Base-by-base conservation (phyloP, 1,284 basidiomycete species). In the Apiotrichum siamense region DNA sequence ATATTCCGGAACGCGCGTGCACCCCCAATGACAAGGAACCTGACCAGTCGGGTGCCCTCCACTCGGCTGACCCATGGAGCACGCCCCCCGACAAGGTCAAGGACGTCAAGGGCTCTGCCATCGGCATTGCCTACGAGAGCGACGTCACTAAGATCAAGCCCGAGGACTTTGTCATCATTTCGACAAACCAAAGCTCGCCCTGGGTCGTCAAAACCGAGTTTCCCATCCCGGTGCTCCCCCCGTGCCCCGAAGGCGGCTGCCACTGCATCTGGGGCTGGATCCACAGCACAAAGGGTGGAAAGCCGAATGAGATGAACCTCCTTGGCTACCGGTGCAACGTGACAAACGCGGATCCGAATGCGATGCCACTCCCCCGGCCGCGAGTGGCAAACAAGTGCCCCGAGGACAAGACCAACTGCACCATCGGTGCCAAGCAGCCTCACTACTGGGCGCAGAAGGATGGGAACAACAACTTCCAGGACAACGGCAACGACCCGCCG, bases 181-280 rank as follows among this genome's bases (percentile, higher is more conserved):
- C 80, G 53, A 78, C 84, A 26, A 86, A 86, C 67, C 81, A 84
- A 27, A 82, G 80, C 0, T 86, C 84, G 57, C 83, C 85, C 0
- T 87, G 83, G 83, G 74, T 74, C 38, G 77, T 81, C 23, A 52
- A 65, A 21, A 85, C 83, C 17, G 77, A 79, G 44, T 87, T 86
- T 62, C 61, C 77, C 46, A 69, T 87, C 21, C 86, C 86, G 0
- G 76, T 71, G 15, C 82, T 87, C 78, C 86, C 86, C 0, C 74
- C 80, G 18, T 87, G 86, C 63, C 82, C 84, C 0, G 64, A 78
- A 1, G 80, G 78, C 12, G 80, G 80, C 29, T 87, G 86, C 64
- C 79, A 76, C 21, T 87, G 86, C 67, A 78, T 81, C 6, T 88
- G 81, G 76, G 82, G 82, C 65, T 88, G 86, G 86, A 80, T 84